Evolutionary conservation across 2,329 filamentous ascomycete species (phyloP).

Genomic region (Lachnellula cervina): DNA sequence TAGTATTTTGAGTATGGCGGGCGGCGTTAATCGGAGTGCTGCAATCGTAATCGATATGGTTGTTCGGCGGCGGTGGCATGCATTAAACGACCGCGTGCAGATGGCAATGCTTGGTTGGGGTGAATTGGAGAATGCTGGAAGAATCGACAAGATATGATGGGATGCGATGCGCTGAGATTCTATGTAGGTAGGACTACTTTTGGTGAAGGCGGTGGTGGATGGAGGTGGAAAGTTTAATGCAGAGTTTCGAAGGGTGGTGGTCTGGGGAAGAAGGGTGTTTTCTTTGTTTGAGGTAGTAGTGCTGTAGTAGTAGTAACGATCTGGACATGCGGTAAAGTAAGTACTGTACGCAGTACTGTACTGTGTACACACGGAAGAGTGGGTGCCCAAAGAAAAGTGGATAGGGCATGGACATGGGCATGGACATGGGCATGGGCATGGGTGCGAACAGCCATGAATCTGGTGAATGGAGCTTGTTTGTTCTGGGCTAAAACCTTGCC

Average conservation of each 20-base stretch:
- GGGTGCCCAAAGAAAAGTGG: too few species aligned
- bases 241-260: too few species aligned
- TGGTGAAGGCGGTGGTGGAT: neutral
- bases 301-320: neutral
- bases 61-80: slow-evolving; percentile 10
- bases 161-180: neutral
- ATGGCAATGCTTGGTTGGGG: slow-evolving; percentile 1
- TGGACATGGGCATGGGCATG: too few species aligned
- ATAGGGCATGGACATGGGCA: too few species aligned
- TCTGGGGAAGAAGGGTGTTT: neutral
- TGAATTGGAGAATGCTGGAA: slow-evolving; percentile 9
- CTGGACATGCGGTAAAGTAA: too few species aligned
- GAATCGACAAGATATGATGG: neutral
- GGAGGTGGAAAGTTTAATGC: neutral
- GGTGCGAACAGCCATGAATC: too few species aligned
- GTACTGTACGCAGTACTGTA: too few species aligned
- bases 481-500: neutral
- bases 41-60: slow-evolving; percentile 21
- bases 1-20: neutral
- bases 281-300: neutral
- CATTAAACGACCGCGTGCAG: slow-evolving; percentile 13
- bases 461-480: neutral
- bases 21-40: slow-evolving; percentile 15
- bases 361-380: too few species aligned
- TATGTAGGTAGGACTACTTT: too few species aligned